phyloP scores from a whole-genome alignment of 176 grass and related monocot species.

The Lolium multiflorum region DNA sequence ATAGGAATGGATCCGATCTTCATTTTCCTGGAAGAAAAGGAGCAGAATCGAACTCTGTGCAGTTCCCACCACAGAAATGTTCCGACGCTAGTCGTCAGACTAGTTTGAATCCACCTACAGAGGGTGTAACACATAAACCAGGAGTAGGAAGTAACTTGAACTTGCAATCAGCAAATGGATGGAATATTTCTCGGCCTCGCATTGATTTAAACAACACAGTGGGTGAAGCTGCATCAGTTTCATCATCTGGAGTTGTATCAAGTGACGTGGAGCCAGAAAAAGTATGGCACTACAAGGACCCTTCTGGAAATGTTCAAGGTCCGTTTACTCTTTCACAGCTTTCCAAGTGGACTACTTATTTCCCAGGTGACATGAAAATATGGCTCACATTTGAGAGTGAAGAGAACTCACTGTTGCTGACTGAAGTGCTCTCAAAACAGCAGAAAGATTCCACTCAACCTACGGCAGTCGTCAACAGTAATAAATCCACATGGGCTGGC shows the following conservation, averaged over 20 bases:
- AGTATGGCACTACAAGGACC: conserved; percentile 95
- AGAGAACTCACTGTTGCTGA: conserved; percentile 75
- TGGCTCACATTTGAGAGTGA: conserved; percentile 93
- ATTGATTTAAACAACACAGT: conserved; percentile 50
- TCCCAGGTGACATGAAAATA: conserved; percentile 75
- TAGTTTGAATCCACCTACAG: conserved; percentile 28
- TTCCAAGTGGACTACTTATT: conserved; percentile 75
- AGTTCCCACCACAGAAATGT: conserved; percentile 47
- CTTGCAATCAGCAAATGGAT: conserved; percentile 42
- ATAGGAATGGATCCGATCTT: conserved; percentile 48
- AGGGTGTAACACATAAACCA: conserved; percentile 32
- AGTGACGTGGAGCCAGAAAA: conserved; percentile 68
- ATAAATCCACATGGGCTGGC: conserved; percentile 42
- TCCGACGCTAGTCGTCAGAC: conserved; percentile 16
- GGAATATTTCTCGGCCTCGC: conserved; percentile 24
- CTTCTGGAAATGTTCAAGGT: conserved; percentile 81
- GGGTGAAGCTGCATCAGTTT: conserved; percentile 49
- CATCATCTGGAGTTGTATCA: conserved; percentile 46
- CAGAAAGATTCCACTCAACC: conserved; percentile 56
- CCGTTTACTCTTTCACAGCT: conserved; percentile 88
- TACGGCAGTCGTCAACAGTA: conserved; percentile 31
- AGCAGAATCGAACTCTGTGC: conserved; percentile 34
- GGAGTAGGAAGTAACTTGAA: conserved; percentile 36
- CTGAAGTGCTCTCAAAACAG: conserved; percentile 65
- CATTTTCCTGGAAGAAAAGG: conserved; percentile 51